phyloP scores from a whole-genome alignment of 129 eudicot species.

The Escallonia herrerae region DNA sequence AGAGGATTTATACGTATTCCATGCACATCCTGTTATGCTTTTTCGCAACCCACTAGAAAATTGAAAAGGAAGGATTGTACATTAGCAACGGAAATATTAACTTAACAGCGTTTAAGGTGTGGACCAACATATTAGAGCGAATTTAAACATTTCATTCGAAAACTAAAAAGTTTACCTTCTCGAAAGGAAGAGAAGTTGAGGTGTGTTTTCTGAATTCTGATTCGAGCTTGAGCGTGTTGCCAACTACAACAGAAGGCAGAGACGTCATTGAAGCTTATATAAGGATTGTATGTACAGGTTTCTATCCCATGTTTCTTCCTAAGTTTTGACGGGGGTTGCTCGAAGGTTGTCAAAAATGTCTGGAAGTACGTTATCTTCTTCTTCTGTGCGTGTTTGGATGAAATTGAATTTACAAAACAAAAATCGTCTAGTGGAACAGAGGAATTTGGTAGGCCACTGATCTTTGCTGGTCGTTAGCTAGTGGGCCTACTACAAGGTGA shows the following conservation, averaged over 20 bases:
- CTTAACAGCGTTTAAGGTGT: not conserved
- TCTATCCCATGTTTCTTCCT: not conserved
- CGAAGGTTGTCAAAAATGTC: not conserved
- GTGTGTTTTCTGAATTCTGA: constrained; percentile 47
- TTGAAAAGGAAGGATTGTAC: not conserved
- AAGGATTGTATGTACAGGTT: not conserved
- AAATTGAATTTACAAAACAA: constrained; percentile 10
- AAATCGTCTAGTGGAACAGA: not conserved
- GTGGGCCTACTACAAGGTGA: not conserved
- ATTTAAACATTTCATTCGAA: not conserved
- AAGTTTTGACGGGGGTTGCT: not conserved
- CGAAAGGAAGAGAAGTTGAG: constrained; percentile 35
- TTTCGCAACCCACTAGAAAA: not conserved
- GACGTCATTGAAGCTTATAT: constrained; percentile 49
- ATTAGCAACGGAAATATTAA: not conserved
- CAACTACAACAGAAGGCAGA: constrained; percentile 49
- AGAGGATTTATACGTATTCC: no score
- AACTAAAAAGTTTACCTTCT: constrained; percentile 42
- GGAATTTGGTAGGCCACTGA: not conserved
- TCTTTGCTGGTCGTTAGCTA: not conserved
- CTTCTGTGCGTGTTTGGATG: constrained; percentile 26
- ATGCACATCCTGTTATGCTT: no score
- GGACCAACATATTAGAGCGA: no score
- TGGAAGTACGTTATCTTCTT: constrained; percentile 31
- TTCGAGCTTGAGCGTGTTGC: constrained; percentile 61